Conservation (phyloP, 257 asterid species). For the Voacanga thouarsii region DNA sequence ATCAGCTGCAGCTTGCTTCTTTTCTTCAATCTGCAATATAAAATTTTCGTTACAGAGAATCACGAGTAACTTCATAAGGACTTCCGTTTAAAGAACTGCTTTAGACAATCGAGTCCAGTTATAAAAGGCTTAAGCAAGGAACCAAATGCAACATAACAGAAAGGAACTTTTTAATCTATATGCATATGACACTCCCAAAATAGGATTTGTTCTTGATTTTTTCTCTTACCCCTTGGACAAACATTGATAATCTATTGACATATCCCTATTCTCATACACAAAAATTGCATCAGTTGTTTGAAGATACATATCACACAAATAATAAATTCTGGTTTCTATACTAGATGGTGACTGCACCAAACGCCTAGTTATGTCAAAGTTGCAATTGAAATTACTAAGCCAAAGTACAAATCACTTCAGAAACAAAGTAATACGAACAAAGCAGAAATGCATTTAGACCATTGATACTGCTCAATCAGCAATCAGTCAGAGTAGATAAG, state of each 20-base stretch:
- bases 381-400: background rate
- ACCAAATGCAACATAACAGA: background rate
- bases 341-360: background rate
- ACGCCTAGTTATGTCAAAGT: background rate
- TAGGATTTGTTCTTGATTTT: background rate
- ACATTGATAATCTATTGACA: background rate
- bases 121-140: background rate
- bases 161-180: background rate
- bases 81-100: background rate
- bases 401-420: background rate
- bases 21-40: conserved; percentile 60
- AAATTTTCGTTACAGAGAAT: background rate
- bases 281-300: background rate
- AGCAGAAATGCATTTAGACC: background rate
- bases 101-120: background rate
- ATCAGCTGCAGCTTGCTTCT: conserved; percentile 97
- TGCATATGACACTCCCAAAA: background rate
- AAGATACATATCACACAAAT: background rate
- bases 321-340: background rate
- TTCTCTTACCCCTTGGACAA: background rate
- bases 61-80: background rate
- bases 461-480: background rate
- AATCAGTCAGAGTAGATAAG: background rate
- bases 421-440: background rate
- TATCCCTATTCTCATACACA: background rate